Evolutionary conservation across 129 eudicot genomes (phyloP).

Genomic region (Helichrysum umbraculigerum): DNA sequence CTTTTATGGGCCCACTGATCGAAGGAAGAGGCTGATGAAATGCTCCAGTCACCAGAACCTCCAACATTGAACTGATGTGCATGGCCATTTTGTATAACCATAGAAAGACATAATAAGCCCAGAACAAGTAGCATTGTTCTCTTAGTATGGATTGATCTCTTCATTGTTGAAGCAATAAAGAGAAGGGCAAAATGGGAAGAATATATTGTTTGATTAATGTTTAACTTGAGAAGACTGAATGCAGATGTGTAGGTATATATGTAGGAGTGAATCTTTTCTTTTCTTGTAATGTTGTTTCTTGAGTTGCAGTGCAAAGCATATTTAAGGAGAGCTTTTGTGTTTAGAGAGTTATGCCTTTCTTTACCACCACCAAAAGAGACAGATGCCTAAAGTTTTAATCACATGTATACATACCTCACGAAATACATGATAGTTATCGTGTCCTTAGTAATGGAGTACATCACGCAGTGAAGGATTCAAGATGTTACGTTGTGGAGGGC

Average conservation of each 20-base stretch:
- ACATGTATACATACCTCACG: neutral
- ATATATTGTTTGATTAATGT: constrained; percentile 1
- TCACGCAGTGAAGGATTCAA: neutral
- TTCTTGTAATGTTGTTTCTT: constrained; percentile 52
- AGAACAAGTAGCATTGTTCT: constrained; percentile 24
- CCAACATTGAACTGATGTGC: constrained; percentile 65
- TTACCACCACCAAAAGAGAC: constrained; percentile 33
- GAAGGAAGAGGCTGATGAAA: constrained; percentile 35
- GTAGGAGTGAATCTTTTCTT: constrained; percentile 58
- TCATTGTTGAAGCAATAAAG: constrained; percentile 39
- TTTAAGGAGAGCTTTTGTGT: constrained; percentile 29
- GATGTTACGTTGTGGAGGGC: neutral
- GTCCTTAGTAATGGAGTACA: too few relatives aligned
- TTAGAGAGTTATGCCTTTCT: constrained; percentile 60
- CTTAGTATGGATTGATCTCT: constrained; percentile 25
- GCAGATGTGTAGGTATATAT: constrained; percentile 40
- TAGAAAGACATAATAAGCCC: constrained; percentile 43
- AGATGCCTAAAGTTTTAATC: constrained; percentile 1
- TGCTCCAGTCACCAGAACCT: constrained; percentile 64
- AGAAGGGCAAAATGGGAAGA: constrained; percentile 24
- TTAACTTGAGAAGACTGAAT: constrained; percentile 11
- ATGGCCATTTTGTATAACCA: constrained; percentile 42
- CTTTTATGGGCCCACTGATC: constrained; percentile 77
- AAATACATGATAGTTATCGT: neutral
- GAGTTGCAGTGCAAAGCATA: constrained; percentile 49